Conservation (phyloP, 495 filamentous ascomycete species). For the Aspergillus egyptiacus region DNA sequence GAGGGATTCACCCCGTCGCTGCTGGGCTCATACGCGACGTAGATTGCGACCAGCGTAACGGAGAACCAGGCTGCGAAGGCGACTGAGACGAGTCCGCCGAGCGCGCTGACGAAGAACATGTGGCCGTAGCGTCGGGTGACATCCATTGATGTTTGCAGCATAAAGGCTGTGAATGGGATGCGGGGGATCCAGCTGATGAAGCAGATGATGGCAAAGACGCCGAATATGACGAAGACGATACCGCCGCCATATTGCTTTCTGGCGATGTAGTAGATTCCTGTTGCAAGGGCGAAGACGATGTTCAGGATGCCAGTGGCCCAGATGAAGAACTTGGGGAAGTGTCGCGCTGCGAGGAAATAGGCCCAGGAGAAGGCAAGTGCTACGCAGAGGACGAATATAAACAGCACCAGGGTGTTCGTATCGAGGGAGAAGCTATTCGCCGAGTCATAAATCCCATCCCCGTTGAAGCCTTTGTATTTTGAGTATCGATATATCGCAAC, state of each 20-base stretch:
- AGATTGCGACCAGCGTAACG: slow-evolving; percentile 58
- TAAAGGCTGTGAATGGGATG: slow-evolving; percentile 83
- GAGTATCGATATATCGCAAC: slow-evolving; percentile 73
- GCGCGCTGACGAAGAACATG: slow-evolving; percentile 75
- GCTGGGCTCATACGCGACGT: slow-evolving; percentile 70
- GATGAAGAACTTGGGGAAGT: slow-evolving; percentile 85
- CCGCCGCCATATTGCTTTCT: slow-evolving; percentile 71
- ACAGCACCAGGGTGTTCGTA: slow-evolving; percentile 81
- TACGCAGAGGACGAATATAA: slow-evolving; percentile 65
- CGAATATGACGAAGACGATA: slow-evolving; percentile 78
- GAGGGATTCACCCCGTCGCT: slow-evolving; percentile 48
- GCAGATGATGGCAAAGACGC: slow-evolving; percentile 72
- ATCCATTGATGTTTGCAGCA: slow-evolving; percentile 84
- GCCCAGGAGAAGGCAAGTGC: slow-evolving; percentile 67
- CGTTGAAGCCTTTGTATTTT: slow-evolving; percentile 57
- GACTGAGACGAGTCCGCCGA: slow-evolving; percentile 69
- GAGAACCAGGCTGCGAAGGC: slow-evolving; percentile 66
- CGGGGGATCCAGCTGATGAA: slow-evolving; percentile 78
- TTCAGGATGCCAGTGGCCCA: slow-evolving; percentile 75
- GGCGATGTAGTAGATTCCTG: slow-evolving; percentile 61
- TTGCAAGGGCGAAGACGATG: slow-evolving; percentile 60
- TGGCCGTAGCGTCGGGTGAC: slow-evolving; percentile 77
- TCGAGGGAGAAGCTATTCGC: slow-evolving; percentile 58
- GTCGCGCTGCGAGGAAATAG: slow-evolving; percentile 71
- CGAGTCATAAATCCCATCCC: slow-evolving; percentile 67